Evolutionary conservation across 2,329 filamentous ascomycete species (phyloP), one percentile per base, ranked within the genome.

Genomic region (Zasmidium citrigriseum): DNA sequence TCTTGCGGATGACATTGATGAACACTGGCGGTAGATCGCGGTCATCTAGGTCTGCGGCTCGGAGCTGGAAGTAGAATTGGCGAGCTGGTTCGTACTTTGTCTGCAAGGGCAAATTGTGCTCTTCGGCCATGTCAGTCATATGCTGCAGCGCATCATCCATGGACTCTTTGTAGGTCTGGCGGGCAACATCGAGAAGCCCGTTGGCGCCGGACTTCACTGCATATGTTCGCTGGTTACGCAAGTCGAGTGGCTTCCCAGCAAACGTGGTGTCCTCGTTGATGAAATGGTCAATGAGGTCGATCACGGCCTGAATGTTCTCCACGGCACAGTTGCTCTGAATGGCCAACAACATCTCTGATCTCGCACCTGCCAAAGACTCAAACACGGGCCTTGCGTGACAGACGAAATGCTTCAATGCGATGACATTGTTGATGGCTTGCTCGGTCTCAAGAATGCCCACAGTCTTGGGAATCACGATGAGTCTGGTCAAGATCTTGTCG

Each of bases 151-250:
- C 85, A 72, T 96, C 91, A 50, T 89, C 84, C 4, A 88, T 95
- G 1, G 89, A 86, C 72, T 98, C 93, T 67, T 95, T 96, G 76
- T 95, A 97, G 0, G 91, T 91, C 68, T 92, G 89, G 4, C 93
- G 85, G 29, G 91, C 90, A 38, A 97, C 89, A 74, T 97, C 93
- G 3, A 98, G 83, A 57, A 97, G 83, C 2, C 90, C 90, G 66
- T 91, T 92, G 45, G 95, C 86, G 0, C 91, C 90, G 47, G 91
- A 86, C 83, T 89, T 95, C 27, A 98, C 88, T 21, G 93, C 93
- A 76, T 96, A 97, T 0, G 89, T 90, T 62, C 93, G 83, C 71
- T 98, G 93, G 61, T 97, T 96, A 14, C 93, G 85, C 57, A 96
- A 80, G 61, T 97, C 93, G 3, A 98, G 80, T 0, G 95, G 89